Conservation (phyloP, 106 monocot genomes). For the Dioscorea dumetorum region DNA sequence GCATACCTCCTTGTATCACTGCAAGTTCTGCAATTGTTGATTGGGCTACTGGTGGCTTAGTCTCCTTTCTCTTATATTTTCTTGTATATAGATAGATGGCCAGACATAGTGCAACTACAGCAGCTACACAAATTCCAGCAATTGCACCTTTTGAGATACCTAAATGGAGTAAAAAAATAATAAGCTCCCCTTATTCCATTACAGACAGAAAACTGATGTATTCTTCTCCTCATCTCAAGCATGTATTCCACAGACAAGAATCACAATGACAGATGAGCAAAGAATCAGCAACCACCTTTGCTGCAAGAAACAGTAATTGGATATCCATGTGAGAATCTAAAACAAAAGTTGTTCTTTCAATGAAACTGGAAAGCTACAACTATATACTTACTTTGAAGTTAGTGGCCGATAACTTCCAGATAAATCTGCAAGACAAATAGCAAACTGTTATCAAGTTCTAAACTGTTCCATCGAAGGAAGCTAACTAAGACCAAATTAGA, state of each 20-base stretch:
- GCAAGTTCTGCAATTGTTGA: too few relatives aligned
- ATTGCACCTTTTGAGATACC: constrained; percentile 59
- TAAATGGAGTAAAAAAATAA: constrained; percentile 6
- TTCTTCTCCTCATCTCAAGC: not conserved
- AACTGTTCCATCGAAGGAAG: too few relatives aligned
- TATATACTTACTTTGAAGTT: not conserved
- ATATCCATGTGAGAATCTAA: not conserved
- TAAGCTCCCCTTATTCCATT: not conserved
- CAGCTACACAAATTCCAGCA: constrained; percentile 76
- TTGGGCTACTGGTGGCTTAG: constrained; percentile 7
- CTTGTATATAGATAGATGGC: constrained; percentile 27
- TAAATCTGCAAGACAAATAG: constrained; percentile 4
- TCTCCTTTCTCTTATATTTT: constrained; percentile 35
- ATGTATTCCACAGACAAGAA: not conserved
- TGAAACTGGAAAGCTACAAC: not conserved
- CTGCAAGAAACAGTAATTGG: constrained; percentile 5
- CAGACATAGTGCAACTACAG: constrained; percentile 23
- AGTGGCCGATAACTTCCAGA: constrained; percentile 11
- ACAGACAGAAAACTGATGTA: not conserved
- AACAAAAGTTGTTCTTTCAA: not conserved
- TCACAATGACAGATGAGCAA: not conserved
- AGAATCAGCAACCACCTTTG: constrained; percentile 5
- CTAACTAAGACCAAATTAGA: too few relatives aligned
- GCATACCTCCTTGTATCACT: too few relatives aligned
- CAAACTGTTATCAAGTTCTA: not conserved